Evolutionary conservation across 495 filamentous ascomycete species (phyloP).

Genomic region (Penicillium alfredii): DNA sequence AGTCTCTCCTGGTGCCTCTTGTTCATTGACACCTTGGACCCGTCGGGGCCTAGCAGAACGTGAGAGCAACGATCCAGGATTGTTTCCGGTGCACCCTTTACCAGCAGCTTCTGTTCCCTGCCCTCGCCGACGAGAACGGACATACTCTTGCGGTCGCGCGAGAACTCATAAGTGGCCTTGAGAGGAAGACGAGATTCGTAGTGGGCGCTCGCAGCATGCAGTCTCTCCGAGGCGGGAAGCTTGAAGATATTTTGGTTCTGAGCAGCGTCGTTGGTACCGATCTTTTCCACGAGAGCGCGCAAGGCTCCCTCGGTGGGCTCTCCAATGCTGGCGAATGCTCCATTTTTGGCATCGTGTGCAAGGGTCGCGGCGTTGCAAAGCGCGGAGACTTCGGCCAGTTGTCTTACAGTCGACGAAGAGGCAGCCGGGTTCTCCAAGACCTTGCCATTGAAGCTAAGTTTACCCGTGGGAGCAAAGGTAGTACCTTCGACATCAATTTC

Average conservation of each 20-base stretch:
- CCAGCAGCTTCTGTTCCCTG: conserved; percentile 70
- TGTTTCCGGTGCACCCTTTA: conserved; percentile 95
- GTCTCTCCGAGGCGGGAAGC: conserved; percentile 48
- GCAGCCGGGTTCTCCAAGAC: conserved; percentile 60
- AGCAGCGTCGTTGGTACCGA: conserved; percentile 62
- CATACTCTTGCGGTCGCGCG: conserved; percentile 98
- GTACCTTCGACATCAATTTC: conserved; percentile 91
- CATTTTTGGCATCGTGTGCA: conserved; percentile 70
- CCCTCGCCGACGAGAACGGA: conserved; percentile 78
- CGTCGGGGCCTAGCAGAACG: conserved; percentile 66
- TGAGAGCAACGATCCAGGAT: conserved; percentile 87
- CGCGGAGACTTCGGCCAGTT: conserved; percentile 81
- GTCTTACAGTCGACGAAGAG: conserved; percentile 69
- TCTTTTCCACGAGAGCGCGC: conserved; percentile 87
- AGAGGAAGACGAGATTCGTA: conserved; percentile 71
- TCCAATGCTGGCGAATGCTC: conserved; percentile 75
- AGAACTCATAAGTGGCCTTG: conserved; percentile 93
- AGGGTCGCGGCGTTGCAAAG: conserved; percentile 85
- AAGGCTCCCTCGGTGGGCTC: conserved; percentile 96
- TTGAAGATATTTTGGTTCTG: conserved; percentile 48
- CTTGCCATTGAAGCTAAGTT: conserved; percentile 62
- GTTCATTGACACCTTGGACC: conserved; percentile 64
- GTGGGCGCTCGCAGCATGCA: conserved; percentile 76
- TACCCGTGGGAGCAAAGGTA: conserved; percentile 82
- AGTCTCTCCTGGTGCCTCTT: conserved; percentile 62